phyloP scores from a whole-genome alignment of 208 protist genomes.

The Zelonia costaricensis region DNA sequence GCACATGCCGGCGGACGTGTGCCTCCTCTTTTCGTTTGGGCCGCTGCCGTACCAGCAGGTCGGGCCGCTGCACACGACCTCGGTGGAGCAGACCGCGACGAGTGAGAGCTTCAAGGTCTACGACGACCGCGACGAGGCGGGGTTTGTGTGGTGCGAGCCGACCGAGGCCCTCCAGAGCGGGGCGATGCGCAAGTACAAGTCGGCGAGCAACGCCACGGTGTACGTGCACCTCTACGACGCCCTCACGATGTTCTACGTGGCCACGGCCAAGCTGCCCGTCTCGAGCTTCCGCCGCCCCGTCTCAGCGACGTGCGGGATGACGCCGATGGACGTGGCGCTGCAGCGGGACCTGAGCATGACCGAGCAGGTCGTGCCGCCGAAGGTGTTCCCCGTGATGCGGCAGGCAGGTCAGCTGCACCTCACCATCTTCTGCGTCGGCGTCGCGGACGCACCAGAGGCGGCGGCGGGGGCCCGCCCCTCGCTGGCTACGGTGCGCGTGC shows the following conservation, averaged over 20 bases:
- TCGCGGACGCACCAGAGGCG: conserved; percentile 9
- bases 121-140: conserved; percentile 38
- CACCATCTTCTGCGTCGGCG: conserved; percentile 80
- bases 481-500: conserved; percentile 14
- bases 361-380: conserved; percentile 57
- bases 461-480: not conserved
- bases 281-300: conserved; percentile 72
- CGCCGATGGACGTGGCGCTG: conserved; percentile 66
- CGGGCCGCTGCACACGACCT: conserved; percentile 51
- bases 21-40: conserved; percentile 87
- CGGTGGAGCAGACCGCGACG: conserved; percentile 53
- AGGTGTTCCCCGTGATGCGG: conserved; percentile 71
- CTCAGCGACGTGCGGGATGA: conserved; percentile 56
- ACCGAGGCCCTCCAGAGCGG: conserved; percentile 41
- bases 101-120: conserved; percentile 68
- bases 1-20: conserved; percentile 63
- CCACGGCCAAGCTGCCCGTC: conserved; percentile 57
- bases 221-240: conserved; percentile 90
- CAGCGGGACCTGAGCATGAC: conserved; percentile 80
- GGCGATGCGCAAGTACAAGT: conserved; percentile 69
- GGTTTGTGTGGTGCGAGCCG: conserved; percentile 87
- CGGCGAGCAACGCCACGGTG: conserved; percentile 34
- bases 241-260: conserved; percentile 90
- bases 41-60: conserved; percentile 79
- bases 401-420: conserved; percentile 84